Evolutionary conservation across 1,284 basidiomycete species (phyloP), one percentile per base, ranked within the genome.

Genomic region (Sphagnurus paluster): DNA sequence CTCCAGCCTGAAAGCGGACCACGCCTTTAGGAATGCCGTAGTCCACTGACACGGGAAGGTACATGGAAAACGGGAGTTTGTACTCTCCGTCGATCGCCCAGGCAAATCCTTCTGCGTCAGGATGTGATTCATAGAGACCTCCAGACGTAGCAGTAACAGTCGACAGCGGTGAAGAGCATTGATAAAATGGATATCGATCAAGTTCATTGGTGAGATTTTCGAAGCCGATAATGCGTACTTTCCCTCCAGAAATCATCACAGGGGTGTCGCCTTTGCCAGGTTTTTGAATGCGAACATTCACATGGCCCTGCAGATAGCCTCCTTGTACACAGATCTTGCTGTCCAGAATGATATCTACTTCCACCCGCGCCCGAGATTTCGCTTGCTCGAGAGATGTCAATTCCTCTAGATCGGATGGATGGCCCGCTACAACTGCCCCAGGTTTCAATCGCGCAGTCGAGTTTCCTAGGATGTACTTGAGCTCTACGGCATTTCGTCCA

Each of bases 191-290:
- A 63, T 92, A 84, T n/a, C 87, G 75, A 2, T 79, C 70, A 43
- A 79, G 72, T 49, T 78, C 73, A 29, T 77, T 72, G 0, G 80
- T 72, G 39, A 90, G 75, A 48, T 79, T 83, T 68, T 97, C 94
- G 60, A 93, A 96, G 1, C 94, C 94, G 40, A 97, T 78, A 11
- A 96, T 75, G 30, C 93, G 77, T 26, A 96, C 69, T 69, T 94
- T 96, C 4, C 86, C 91, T 42, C 80, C 84, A 20, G 84, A 84
- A 5, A 97, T 71, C 51, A 84, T 72, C 3, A 96, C 65, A 19
- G 77, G 73, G 0, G 75, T 67, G 49, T 86, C 82, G 49, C 77
- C 82, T 60, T 74, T 79, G 44, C 64, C 50, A 49, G 79, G 76
- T 42, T 81, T 79, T 33, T 79, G 76, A 5, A 96, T 76, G 21